A percentile compares a stretch with the other conserved stretches of the same genome.
Conservation (phyloP, 805 yeast species). For the Barnettozyma wickerhamii region DNA sequence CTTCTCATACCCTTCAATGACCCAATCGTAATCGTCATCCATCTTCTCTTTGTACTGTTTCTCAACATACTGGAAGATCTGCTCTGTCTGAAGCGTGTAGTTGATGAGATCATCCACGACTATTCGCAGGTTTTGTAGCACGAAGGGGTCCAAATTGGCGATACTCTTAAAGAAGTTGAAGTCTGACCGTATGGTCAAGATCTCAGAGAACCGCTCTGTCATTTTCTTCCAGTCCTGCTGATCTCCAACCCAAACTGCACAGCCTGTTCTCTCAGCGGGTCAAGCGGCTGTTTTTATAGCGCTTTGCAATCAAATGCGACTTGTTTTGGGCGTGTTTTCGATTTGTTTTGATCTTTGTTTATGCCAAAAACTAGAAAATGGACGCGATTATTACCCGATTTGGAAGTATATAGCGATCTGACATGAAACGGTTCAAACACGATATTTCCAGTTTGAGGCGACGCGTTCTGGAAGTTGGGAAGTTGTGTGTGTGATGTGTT, state of each 20-base stretch:
- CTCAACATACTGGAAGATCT: constrained; percentile 11
- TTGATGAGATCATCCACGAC: constrained; percentile 20
- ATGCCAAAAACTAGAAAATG: background rate
- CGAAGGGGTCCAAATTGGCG: constrained; percentile 24
- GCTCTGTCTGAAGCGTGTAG: constrained; percentile 17
- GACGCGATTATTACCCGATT: constrained; percentile 2
- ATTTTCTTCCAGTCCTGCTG: too few relatives aligned
- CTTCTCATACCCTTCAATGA: constrained; percentile 30
- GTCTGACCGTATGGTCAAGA: constrained; percentile 19
- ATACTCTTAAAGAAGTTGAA: constrained; percentile 25
- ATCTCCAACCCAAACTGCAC: too few relatives aligned
- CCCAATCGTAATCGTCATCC: constrained; percentile 26
- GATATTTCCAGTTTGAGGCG: too few relatives aligned
- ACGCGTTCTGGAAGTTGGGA: too few relatives aligned
- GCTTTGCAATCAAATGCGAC: too few relatives aligned
- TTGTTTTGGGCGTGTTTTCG: background rate
- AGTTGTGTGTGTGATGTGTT: too few relatives aligned
- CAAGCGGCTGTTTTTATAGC: background rate
- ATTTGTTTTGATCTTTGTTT: background rate
- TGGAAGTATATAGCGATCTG: background rate
- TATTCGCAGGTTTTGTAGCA: constrained; percentile 14
- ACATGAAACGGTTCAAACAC: background rate
- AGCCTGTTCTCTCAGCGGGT: background rate
- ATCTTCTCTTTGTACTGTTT: background rate
- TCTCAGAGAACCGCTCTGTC: constrained; percentile 21